A percentile compares a stretch with the other conserved stretches of the same genome.
Conservation (phyloP, 2,329 filamentous ascomycete species). For the Myriosclerotinia curreyana region DNA sequence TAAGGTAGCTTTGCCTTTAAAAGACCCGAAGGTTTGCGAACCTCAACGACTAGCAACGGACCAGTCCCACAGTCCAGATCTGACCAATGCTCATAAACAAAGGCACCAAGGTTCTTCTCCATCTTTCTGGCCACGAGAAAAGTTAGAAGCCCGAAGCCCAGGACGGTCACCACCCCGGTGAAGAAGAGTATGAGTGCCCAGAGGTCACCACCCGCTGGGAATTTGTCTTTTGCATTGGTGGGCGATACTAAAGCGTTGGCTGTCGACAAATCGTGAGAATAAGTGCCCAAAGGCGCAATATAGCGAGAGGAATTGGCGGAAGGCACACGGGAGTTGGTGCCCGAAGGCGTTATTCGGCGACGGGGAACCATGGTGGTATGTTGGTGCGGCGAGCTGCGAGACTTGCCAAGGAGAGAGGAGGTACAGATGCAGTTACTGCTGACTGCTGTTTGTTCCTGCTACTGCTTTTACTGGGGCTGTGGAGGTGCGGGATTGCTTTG, state of each 20-base stretch:
- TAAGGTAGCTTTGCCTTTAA: background rate
- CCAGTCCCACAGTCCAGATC: slow-evolving; percentile 6
- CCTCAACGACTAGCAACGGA: background rate
- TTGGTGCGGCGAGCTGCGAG: background rate
- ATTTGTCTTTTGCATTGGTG: background rate
- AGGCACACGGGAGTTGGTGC: background rate
- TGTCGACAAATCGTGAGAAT: background rate
- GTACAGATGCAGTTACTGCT: too few species aligned
- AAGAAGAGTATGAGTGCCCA: slow-evolving; percentile 9
- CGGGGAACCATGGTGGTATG: background rate
- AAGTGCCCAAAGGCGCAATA: background rate
- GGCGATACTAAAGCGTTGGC: background rate
- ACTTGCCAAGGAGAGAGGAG: too few species aligned
- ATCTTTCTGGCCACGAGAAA: background rate
- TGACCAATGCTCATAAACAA: background rate
- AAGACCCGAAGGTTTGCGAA: background rate
- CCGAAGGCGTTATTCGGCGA: background rate
- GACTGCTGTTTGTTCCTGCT: too few species aligned
- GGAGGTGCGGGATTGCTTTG: slow-evolving; percentile 40
- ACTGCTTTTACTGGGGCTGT: background rate
- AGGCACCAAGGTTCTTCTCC: background rate
- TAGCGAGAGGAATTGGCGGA: too few species aligned
- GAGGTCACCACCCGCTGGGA: slow-evolving; percentile 1
- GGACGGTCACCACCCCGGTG: background rate
- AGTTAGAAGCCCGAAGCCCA: background rate